phyloP scores from a whole-genome alignment of 2,329 filamentous ascomycete species.

The Metarhizium rileyi region DNA sequence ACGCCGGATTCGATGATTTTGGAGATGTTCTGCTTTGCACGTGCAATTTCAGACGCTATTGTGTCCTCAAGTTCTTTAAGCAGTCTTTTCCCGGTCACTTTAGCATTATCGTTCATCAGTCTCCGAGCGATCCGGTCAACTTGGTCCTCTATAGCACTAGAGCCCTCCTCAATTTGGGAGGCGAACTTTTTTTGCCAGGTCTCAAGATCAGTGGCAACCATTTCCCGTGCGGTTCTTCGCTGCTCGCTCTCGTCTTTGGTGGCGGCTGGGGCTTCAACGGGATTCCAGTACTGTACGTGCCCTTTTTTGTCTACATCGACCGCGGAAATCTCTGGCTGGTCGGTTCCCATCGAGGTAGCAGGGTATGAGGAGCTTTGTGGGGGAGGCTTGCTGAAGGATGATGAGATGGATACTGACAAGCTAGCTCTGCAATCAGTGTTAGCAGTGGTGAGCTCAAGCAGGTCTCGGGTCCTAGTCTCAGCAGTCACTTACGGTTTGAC shows the following conservation, averaged over 20 bases:
- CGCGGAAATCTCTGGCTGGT: conserved; percentile 9
- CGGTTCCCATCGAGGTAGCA: conserved; percentile 21
- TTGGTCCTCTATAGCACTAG: conserved; percentile 60
- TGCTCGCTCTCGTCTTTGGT: conserved; percentile 41
- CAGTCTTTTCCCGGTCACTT: conserved; percentile 55
- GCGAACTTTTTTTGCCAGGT: conserved; percentile 86
- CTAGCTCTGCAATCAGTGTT: not conserved
- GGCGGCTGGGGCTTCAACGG: conserved; percentile 34
- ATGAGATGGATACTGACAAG: conserved; percentile 17
- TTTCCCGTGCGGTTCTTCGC: conserved; percentile 50
- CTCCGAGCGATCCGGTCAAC: conserved; percentile 46
- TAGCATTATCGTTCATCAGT: conserved; percentile 54
- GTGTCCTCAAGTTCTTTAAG: conserved; percentile 59
- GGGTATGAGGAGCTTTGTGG: conserved; percentile 18
- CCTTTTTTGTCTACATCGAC: conserved; percentile 19
- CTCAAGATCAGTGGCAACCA: conserved; percentile 67
- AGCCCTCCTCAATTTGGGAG: conserved; percentile 74
- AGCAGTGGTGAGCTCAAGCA: not conserved
- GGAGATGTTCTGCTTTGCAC: conserved; percentile 59
- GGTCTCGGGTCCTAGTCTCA: not conserved
- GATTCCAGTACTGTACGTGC: conserved; percentile 18
- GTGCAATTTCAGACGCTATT: conserved; percentile 51
- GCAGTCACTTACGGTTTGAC: not conserved
- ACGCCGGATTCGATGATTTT: conserved; percentile 44
- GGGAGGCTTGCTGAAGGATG: conserved; percentile 25